These are phyloP conservation scores for Pisolithus tinctorius DNA, from an alignment of 768 basidiomycete species.

Conservation along the genomic window DNA sequence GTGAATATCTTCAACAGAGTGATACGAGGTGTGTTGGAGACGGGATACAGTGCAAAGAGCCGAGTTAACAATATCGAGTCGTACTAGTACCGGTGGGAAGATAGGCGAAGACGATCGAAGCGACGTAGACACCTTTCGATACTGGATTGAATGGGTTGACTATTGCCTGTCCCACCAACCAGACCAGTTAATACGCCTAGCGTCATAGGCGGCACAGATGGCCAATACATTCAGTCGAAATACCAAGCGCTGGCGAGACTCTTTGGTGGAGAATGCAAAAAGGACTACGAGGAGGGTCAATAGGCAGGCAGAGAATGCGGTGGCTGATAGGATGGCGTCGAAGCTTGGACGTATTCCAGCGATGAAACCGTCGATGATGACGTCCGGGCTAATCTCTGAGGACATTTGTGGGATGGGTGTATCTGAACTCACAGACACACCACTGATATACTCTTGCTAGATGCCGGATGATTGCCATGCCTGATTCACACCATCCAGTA, in stretches of 20 bases:
- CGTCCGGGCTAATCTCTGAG: background rate
- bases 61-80: constrained; percentile 33
- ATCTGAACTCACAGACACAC: background rate
- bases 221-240: constrained; percentile 30
- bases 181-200: constrained; percentile 19
- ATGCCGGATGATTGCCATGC: too few relatives aligned
- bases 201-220: constrained; percentile 15
- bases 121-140: constrained; percentile 11
- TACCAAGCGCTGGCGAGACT: constrained; percentile 20
- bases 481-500: too few relatives aligned
- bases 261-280: constrained; percentile 26
- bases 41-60: constrained; percentile 30
- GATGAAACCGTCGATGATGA: constrained; percentile 4
- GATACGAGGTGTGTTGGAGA: constrained; percentile 7
- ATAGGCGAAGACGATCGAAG: constrained; percentile 18
- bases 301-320: constrained; percentile 23
- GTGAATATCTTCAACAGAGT: constrained; percentile 19
- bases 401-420: background rate
- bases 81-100: constrained; percentile 28
- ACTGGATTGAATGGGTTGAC: constrained; percentile 14
- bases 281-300: constrained; percentile 29
- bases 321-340: constrained; percentile 21
- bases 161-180: constrained; percentile 1
- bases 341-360: constrained; percentile 13
- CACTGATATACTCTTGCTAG: background rate